Evolutionary conservation across 768 basidiomycete genomes (phyloP), one percentile per base, ranked within the genome.

Genomic region (Phylloporus sp.): DNA sequence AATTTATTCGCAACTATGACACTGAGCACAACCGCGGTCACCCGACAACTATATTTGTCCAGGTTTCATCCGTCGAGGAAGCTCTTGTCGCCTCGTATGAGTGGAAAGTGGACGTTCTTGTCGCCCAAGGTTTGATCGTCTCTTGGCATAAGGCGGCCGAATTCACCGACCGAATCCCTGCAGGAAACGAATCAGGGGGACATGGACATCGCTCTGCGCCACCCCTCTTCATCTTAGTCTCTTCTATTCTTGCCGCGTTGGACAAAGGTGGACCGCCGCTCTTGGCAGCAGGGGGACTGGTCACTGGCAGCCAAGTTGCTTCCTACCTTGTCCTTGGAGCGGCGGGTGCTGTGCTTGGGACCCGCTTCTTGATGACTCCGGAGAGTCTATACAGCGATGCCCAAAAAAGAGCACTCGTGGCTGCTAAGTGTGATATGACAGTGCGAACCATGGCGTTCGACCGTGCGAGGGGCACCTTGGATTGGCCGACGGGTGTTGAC

Each of bases 171-270:
- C 34, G 42, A 22, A 37, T 15, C 40, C 6, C 23, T 47, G 15
- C 44, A 90, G 89, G 89, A 5, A 78, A 72, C 46, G 90, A 92
- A 66, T 78, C 86, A 31, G 90, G 90, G 8, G 90, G 90, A 22
- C 90, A 91, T 64, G 87, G 86, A 7, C 66, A 73, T 38, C 53
- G 66, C 18, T 59, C 71, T 32, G 78, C 84, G 7, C 75, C 77
- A 29, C 79, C 88, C 1, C 71, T 86, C 43, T 64, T 81, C 44
- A 77, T 75, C 13, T 69, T 90, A 35, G 58, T 90, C 44, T 72
- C 83, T 6, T 68, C 72, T 44, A 70, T 87, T 54, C 65, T 80
- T 34, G 63, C 71, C 29, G 67, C 64, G 10, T 51, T 80, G 15
- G 61, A 72, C 4, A 57, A 66, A 28, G 64, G 64, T 28, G 67